Conservation (phyloP, 306 rosid species). For the Luffa aegyptiaca region DNA sequence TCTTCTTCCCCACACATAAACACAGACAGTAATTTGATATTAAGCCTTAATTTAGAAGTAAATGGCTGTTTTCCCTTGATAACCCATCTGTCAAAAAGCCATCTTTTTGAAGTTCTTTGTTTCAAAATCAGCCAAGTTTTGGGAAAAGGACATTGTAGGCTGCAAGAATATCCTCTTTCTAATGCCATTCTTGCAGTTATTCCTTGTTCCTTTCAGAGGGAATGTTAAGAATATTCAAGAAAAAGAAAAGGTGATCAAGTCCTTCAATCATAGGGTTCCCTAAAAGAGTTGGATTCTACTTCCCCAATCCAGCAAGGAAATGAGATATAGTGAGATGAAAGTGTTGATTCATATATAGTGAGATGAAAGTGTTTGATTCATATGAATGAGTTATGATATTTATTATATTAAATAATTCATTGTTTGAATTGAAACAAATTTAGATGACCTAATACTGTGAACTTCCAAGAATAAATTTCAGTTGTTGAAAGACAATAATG, state of each 20-base stretch:
- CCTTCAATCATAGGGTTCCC: not conserved
- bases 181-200: not conserved
- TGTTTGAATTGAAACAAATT: not conserved
- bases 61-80: not conserved
- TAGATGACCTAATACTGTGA: not conserved
- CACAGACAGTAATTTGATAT: not conserved
- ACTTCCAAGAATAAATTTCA: not conserved
- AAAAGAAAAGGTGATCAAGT: not conserved
- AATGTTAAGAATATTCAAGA: not conserved
- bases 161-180: not conserved
- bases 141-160: not conserved
- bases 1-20: not conserved
- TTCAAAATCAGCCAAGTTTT: not conserved
- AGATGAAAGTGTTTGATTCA: not conserved
- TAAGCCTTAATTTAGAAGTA: conserved; percentile 1
- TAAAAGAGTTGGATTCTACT: not conserved
- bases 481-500: not conserved
- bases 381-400: not conserved
- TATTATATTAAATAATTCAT: not conserved
- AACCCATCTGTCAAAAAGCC: conserved; percentile 7
- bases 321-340: not conserved
- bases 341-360: not conserved
- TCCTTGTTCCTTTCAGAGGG: conserved; percentile 2
- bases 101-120: conserved; percentile 12
- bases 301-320: not conserved